Evolutionary conservation across 371 early-diverging fungal species (phyloP).

Genomic region (Lichtheimia ramosa): DNA sequence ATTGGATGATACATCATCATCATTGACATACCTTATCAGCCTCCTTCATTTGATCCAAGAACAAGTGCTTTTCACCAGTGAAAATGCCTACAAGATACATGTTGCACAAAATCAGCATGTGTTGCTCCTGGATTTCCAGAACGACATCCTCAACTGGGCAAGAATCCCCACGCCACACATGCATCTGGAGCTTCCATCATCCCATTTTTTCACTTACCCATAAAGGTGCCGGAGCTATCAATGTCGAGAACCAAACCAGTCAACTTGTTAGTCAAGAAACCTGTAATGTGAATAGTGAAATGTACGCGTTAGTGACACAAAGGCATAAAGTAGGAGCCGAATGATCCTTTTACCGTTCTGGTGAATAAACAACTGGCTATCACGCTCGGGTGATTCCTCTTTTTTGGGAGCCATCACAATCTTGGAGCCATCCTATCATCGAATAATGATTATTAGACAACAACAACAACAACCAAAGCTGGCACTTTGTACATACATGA

Average conservation of each 20-base stretch:
- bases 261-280: constrained; percentile 38
- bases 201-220: constrained; percentile 16
- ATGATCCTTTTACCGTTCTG: constrained; percentile 24
- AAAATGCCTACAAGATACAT: constrained; percentile 25
- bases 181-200: background rate
- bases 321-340: no score
- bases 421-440: constrained; percentile 13
- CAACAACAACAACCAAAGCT: no score
- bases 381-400: constrained; percentile 16
- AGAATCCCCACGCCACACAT: background rate
- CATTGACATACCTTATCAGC: constrained; percentile 23
- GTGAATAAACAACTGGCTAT: constrained; percentile 18
- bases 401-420: constrained; percentile 9
- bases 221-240: constrained; percentile 31
- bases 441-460: background rate
- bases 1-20: background rate
- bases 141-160: background rate
- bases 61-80: constrained; percentile 31
- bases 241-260: constrained; percentile 38
- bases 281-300: constrained; percentile 8
- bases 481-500: constrained; percentile 14
- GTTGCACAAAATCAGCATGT: background rate
- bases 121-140: background rate
- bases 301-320: no score
- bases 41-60: constrained; percentile 39